Percentiles rank a stretch among this genome's conserved stretches.
Evolutionary conservation across 2,329 filamentous ascomycete species (phyloP).

Genomic region (Penicillium sp.): DNA sequence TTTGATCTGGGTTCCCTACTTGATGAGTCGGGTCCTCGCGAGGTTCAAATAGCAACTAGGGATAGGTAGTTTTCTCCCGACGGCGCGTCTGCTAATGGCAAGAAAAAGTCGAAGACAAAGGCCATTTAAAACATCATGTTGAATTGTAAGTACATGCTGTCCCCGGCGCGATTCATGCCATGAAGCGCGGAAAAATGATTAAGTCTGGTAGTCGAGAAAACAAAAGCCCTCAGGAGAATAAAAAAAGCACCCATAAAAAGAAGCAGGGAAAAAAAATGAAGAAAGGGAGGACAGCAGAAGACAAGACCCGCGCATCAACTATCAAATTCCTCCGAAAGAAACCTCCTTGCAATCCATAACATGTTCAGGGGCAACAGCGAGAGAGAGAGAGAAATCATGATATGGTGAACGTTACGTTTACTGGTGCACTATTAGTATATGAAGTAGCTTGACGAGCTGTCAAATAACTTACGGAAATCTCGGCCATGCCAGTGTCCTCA

Average conservation of each 20-base stretch:
- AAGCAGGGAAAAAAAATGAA: constrained; percentile 10
- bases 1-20: not conserved
- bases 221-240: constrained; percentile 16
- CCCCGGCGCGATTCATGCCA: constrained; percentile 15
- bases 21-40: not conserved
- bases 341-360: constrained; percentile 6
- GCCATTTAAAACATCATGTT: constrained; percentile 17
- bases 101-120: not conserved
- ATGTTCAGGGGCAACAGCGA: constrained; percentile 10
- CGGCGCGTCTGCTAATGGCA: not conserved
- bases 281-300: constrained; percentile 24
- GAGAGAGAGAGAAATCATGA: constrained; percentile 4
- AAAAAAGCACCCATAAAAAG: constrained; percentile 13
- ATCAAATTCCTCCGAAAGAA: constrained; percentile 19
- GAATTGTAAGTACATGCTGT: constrained; percentile 29
- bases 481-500: constrained; percentile 60
- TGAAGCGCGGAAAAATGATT: constrained; percentile 19
- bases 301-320: constrained; percentile 34
- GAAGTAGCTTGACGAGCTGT: not conserved
- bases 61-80: no score
- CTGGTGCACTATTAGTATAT: constrained; percentile 7
- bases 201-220: constrained; percentile 15
- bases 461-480: constrained; percentile 54
- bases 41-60: not conserved
- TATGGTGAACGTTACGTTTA: constrained; percentile 5